Conservation (phyloP, 2,329 filamentous ascomycete species). For the Colletotrichum falcatum region DNA sequence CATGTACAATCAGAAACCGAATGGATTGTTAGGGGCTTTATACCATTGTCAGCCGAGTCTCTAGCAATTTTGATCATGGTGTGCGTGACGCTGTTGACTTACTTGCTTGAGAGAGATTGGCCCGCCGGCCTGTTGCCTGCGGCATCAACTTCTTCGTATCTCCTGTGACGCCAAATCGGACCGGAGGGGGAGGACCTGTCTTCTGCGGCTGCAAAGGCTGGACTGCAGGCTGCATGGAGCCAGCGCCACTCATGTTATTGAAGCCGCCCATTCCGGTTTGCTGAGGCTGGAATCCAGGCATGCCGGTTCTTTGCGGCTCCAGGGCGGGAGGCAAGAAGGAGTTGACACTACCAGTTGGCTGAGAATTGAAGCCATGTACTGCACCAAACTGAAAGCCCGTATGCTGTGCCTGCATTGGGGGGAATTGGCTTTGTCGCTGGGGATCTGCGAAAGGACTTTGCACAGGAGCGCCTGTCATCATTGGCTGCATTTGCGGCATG, state of each 20-base stretch:
- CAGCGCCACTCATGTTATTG: slow-evolving; percentile 43
- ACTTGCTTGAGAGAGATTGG: slow-evolving; percentile 96
- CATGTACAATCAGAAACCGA: slow-evolving; percentile 57
- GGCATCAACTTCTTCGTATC: slow-evolving; percentile 82
- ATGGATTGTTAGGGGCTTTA: slow-evolving; percentile 65
- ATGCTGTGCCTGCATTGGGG: slow-evolving; percentile 68
- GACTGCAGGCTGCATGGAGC: slow-evolving; percentile 51
- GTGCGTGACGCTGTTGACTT: slow-evolving; percentile 63
- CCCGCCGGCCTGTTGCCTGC: slow-evolving; percentile 89
- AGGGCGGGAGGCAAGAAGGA: slow-evolving; percentile 69
- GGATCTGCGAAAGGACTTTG: slow-evolving; percentile 57
- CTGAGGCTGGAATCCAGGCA: slow-evolving; percentile 61
- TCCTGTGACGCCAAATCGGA: slow-evolving; percentile 85
- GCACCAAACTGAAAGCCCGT: slow-evolving; percentile 68
- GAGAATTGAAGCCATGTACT: slow-evolving; percentile 64
- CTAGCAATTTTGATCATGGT: neutral
- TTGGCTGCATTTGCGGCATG: slow-evolving; percentile 64
- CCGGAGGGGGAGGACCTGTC: slow-evolving; percentile 80
- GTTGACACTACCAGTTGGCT: slow-evolving; percentile 62
- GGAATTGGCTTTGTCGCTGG: slow-evolving; percentile 55
- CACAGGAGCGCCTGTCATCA: slow-evolving; percentile 59
- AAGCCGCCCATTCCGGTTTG: slow-evolving; percentile 65
- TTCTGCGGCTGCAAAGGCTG: slow-evolving; percentile 61
- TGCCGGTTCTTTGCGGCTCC: slow-evolving; percentile 70
- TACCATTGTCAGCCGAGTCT: slow-evolving; percentile 38